Base-by-base conservation (phyloP, 257 asterid genomes). In the Capsicum chinense region DNA sequence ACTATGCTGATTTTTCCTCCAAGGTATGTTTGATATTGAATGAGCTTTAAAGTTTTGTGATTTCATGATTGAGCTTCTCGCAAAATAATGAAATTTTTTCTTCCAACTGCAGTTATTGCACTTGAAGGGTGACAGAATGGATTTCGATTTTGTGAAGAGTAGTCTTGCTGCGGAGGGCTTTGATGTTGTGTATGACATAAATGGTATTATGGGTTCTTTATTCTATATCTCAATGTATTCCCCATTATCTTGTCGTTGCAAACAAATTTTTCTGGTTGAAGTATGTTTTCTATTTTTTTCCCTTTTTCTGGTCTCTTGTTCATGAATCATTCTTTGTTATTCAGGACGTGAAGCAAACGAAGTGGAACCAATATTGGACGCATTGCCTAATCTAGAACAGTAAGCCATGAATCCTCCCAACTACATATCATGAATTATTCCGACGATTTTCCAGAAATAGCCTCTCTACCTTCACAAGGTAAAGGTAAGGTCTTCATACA, bases 271-370 rank as follows among this genome's bases (percentile, higher is more conserved):
- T 80, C 11, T 84, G 44, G 56, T 10, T 26, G 48, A 54, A 52
- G 47, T 50, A 15, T 52, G 15, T 1, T 76, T 16, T 47, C 12
- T 19, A 3, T 33, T 54, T 35, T 16, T 2, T 16, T 21, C 5
- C 26, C 21, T 58, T 59, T 19, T 64, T 14, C 33, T 42, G 16
- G 44, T 35, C 16, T 16, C 58, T 50, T 14, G 39, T 80, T 74
- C 79, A 56, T 74, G 50, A 47, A 9, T 57, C 2, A 10, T 57
- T 44, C 35, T 44, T 74, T 79, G 26, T 81, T 86, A 81, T 54
- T 79, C 93, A 94, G 98, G 98, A 4, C 98, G 98, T 16, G 99
- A 97, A 88, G 99, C 99, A 4, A 93, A 57, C 37, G 99, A 97
- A 92, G 98, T 93, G 62, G 97, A 89, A 83, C 98, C 99, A 33